phyloP scores from a whole-genome alignment of 768 basidiomycete species.

The Psilocybe subaeruginosa region DNA sequence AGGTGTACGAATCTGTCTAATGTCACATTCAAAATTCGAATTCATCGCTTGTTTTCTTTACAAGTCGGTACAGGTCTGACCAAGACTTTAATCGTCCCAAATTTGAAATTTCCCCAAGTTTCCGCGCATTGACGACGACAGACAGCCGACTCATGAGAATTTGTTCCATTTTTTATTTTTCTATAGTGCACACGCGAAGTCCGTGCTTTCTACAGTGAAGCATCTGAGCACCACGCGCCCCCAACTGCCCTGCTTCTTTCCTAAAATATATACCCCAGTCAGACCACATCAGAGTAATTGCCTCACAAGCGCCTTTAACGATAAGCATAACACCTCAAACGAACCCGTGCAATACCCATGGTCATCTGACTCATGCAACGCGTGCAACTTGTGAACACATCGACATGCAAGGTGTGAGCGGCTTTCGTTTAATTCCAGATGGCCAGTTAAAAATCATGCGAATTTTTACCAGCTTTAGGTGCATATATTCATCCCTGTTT shows the following conservation, averaged over 20 bases:
- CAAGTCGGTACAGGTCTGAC: no score
- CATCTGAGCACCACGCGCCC: no score
- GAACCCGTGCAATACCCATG: neutral
- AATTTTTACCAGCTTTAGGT: neutral
- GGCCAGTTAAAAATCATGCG: neutral
- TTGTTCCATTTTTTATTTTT: no score
- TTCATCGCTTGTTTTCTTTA: no score
- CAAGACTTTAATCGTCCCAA: neutral
- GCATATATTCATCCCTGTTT: neutral
- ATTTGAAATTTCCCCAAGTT: neutral
- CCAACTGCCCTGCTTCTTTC: no score
- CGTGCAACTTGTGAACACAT: neutral
- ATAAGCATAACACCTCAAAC: no score
- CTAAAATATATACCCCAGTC: no score
- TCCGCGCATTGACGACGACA: neutral
- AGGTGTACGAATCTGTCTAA: neutral
- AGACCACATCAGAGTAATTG: no score
- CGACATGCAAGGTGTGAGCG: no score
- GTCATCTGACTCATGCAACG: slow-evolving; percentile 3
- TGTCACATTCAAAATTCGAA: neutral
- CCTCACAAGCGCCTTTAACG: neutral
- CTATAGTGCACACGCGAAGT: no score
- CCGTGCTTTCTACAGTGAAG: no score
- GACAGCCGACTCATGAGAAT: neutral
- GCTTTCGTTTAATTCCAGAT: neutral